A percentile compares a stretch with the other conserved stretches of the same genome.
phyloP scores from a whole-genome alignment of 2,329 filamentous ascomycete genomes.

The Parascedosporium putredinis region DNA sequence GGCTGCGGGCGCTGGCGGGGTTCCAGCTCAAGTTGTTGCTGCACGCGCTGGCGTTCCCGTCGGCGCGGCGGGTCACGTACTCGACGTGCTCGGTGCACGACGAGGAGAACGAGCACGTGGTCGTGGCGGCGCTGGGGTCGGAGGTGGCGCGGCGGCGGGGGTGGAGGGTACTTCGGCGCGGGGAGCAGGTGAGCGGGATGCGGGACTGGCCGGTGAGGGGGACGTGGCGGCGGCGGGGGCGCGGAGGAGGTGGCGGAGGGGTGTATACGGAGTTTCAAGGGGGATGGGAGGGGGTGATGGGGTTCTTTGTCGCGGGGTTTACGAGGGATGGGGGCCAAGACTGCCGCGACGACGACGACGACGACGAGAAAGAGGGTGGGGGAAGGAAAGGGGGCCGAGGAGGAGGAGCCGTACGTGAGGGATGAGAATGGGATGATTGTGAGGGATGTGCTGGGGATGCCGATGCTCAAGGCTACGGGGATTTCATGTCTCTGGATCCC shows the following conservation, averaged over 20 bases:
- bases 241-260: constrained; percentile 52
- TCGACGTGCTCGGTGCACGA: constrained; percentile 86
- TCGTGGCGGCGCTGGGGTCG: constrained; percentile 59
- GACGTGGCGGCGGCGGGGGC: constrained; percentile 36
- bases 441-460: constrained; percentile 28
- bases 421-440: constrained; percentile 44
- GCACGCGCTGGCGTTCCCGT: constrained; percentile 75
- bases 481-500: constrained; percentile 14
- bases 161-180: constrained; percentile 66
- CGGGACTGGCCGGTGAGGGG: constrained; percentile 63
- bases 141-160: constrained; percentile 53
- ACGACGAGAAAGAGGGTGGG: constrained; percentile 11
- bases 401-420: constrained; percentile 40
- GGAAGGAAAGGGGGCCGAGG: not conserved
- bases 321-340: constrained; percentile 36
- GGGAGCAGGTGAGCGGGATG: constrained; percentile 68
- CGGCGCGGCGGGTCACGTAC: constrained; percentile 69
- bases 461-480: constrained; percentile 26
- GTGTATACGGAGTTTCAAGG: constrained; percentile 74
- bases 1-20: constrained; percentile 62
- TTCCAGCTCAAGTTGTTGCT: constrained; percentile 76
- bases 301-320: constrained; percentile 91
- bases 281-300: constrained; percentile 80
- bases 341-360: too few species aligned
- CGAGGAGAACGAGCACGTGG: constrained; percentile 82